Conservation (phyloP, 2,329 filamentous ascomycete species). For the Pyricularia sp. region DNA sequence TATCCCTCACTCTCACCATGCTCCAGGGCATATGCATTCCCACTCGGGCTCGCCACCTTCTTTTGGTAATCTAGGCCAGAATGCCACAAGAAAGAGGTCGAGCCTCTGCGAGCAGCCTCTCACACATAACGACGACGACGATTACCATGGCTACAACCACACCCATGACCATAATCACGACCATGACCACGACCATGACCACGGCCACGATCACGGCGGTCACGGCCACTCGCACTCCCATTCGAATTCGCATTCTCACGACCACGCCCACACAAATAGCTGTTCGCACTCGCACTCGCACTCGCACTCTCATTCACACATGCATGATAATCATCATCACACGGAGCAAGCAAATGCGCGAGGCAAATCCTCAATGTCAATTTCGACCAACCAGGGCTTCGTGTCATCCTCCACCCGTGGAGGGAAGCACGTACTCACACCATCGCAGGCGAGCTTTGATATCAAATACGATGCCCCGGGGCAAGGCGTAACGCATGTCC, state of each 20-base stretch:
- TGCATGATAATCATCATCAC: background rate
- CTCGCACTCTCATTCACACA: slow-evolving; percentile 14
- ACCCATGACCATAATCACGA: slow-evolving; percentile 1
- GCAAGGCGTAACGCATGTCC: slow-evolving; percentile 7
- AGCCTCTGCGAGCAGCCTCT: slow-evolving; percentile 17
- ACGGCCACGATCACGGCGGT: slow-evolving; percentile 13
- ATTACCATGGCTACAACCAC: slow-evolving; percentile 22
- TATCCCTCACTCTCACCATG: slow-evolving; percentile 32
- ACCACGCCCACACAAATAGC: slow-evolving; percentile 9
- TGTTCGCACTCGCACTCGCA: slow-evolving; percentile 14
- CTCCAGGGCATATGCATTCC: slow-evolving; percentile 23
- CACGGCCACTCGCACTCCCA: slow-evolving; percentile 15
- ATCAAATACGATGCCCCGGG: slow-evolving; percentile 20
- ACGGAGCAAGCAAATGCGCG: slow-evolving; percentile 11
- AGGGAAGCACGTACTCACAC: slow-evolving; percentile 28
- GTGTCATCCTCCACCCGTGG: slow-evolving; percentile 12
- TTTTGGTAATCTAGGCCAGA: slow-evolving; percentile 27
- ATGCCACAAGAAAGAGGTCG: slow-evolving; percentile 14
- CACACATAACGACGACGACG: slow-evolving; percentile 18
- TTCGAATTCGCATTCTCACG: background rate
- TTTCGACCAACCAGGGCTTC: background rate
- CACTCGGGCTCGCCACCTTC: slow-evolving; percentile 28
- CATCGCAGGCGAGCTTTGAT: slow-evolving; percentile 17
- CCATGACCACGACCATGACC: slow-evolving; percentile 14
- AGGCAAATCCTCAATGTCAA: background rate